These are phyloP conservation scores for Calonectria hongkongensis DNA, from an alignment of 2,329 filamentous ascomycete species.

Conservation along the genomic window DNA sequence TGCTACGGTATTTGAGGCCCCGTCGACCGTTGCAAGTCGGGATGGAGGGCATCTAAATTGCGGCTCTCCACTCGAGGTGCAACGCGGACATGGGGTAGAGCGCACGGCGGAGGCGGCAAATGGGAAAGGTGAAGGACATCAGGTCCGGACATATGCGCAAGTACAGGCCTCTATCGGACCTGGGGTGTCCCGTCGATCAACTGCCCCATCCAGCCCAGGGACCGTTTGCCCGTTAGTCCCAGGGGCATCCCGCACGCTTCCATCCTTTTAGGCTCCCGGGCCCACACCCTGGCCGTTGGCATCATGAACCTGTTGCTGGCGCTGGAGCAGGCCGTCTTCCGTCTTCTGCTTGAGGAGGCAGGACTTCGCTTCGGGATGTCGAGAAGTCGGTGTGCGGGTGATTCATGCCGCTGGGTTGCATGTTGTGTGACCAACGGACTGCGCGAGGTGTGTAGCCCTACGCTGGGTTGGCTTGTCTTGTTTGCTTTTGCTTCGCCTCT, in stretches of 20 bases:
- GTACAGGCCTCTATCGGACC: slow-evolving; percentile 25
- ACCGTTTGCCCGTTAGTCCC: slow-evolving; percentile 34
- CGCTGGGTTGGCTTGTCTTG: slow-evolving; percentile 21
- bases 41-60: slow-evolving; percentile 38
- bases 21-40: slow-evolving; percentile 13
- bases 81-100: slow-evolving; percentile 34
- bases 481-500: slow-evolving; percentile 28
- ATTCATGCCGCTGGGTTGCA: slow-evolving; percentile 20
- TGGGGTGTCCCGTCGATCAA: slow-evolving; percentile 39
- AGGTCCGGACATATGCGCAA: slow-evolving; percentile 28
- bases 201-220: slow-evolving; percentile 41
- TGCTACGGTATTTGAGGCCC: slow-evolving; percentile 25
- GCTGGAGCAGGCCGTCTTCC: neutral
- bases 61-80: slow-evolving; percentile 45
- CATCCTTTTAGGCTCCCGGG: slow-evolving; percentile 19
- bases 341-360: neutral
- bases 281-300: slow-evolving; percentile 15
- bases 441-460: neutral
- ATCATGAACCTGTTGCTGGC: neutral
- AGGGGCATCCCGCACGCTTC: slow-evolving; percentile 37
- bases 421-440: neutral
- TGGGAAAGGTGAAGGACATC: slow-evolving; percentile 11
- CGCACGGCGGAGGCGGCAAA: neutral
- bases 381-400: slow-evolving; percentile 9
- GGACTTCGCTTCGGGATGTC: neutral